These are phyloP conservation scores for Dactylellina drechsleri DNA, from an alignment of 2,329 filamentous ascomycete species.

Conservation along the genomic window DNA sequence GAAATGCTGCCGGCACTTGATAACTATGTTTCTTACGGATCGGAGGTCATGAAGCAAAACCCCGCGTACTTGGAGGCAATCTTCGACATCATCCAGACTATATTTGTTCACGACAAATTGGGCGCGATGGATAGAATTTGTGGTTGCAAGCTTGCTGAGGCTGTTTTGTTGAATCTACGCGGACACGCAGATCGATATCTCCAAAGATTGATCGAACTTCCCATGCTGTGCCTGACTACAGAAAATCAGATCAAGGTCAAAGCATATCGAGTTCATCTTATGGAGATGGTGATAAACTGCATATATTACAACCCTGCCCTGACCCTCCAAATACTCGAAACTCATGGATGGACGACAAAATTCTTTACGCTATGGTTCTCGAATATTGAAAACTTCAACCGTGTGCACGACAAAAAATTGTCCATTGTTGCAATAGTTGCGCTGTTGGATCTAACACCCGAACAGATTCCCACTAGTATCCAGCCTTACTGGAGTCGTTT, in stretches of 20 bases:
- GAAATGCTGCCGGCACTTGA: slow-evolving; percentile 98
- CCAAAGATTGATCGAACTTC: slow-evolving; percentile 85
- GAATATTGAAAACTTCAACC: slow-evolving; percentile 89
- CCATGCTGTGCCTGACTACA: slow-evolving; percentile 81
- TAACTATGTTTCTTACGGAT: slow-evolving; percentile 96
- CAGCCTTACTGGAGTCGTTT: slow-evolving; percentile 94
- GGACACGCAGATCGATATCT: slow-evolving; percentile 89
- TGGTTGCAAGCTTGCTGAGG: slow-evolving; percentile 95
- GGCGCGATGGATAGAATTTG: slow-evolving; percentile 94
- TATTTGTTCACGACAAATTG: slow-evolving; percentile 92
- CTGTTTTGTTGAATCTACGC: slow-evolving; percentile 93
- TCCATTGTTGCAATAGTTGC: slow-evolving; percentile 93
- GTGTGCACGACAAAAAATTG: slow-evolving; percentile 98
- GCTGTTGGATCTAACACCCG: slow-evolving; percentile 79
- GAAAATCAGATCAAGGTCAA: slow-evolving; percentile 82
- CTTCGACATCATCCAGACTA: slow-evolving; percentile 86
- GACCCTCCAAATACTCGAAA: slow-evolving; percentile 85
- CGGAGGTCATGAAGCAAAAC: slow-evolving; percentile 80
- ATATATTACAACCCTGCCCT: slow-evolving; percentile 96
- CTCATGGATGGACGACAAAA: slow-evolving; percentile 94
- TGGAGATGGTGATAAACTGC: slow-evolving; percentile 98
- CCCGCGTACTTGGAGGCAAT: slow-evolving; percentile 87
- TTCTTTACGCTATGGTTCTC: slow-evolving; percentile 99
- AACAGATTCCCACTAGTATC: slow-evolving; percentile 89
- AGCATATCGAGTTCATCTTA: slow-evolving; percentile 92